These are phyloP conservation scores for Vinca minor DNA, from an alignment of 257 asterid species.

Conservation along the genomic window DNA sequence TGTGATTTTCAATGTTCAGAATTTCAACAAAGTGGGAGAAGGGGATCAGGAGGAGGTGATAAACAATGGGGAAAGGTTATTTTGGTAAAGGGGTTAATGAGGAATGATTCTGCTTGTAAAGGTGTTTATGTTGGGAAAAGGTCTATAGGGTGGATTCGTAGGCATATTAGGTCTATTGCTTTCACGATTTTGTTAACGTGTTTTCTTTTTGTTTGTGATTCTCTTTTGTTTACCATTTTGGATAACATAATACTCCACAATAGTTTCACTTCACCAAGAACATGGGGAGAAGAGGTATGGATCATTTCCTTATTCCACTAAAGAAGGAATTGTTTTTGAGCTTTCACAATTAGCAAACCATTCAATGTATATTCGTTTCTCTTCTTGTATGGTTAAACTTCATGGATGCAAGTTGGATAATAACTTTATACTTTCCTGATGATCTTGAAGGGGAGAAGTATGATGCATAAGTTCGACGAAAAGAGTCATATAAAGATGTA, in stretches of 20 bases:
- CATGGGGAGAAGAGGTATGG: slow-evolving; percentile 34
- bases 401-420: not conserved
- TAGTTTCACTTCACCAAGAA: slow-evolving; percentile 23
- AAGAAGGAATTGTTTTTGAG: not conserved
- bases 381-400: no score
- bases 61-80: slow-evolving; percentile 37
- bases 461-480: slow-evolving; percentile 16
- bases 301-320: not conserved
- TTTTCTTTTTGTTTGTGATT: slow-evolving; percentile 49
- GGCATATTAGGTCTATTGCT: slow-evolving; percentile 42
- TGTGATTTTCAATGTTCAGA: slow-evolving; percentile 31
- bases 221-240: slow-evolving; percentile 47
- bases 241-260: slow-evolving; percentile 33
- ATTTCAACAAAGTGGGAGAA: slow-evolving; percentile 28
- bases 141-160: slow-evolving; percentile 40
- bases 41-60: slow-evolving; percentile 38
- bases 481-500: slow-evolving; percentile 44
- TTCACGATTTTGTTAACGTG: slow-evolving; percentile 45
- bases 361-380: no score
- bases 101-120: slow-evolving; percentile 34
- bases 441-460: slow-evolving; percentile 26
- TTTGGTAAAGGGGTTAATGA: slow-evolving; percentile 32
- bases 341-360: not conserved
- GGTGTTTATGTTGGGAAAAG: slow-evolving; percentile 44
- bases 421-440: not conserved